These are phyloP conservation scores for Zygotorulaspora danielsina DNA, from an alignment of 805 yeast species.

Conservation along the genomic window DNA sequence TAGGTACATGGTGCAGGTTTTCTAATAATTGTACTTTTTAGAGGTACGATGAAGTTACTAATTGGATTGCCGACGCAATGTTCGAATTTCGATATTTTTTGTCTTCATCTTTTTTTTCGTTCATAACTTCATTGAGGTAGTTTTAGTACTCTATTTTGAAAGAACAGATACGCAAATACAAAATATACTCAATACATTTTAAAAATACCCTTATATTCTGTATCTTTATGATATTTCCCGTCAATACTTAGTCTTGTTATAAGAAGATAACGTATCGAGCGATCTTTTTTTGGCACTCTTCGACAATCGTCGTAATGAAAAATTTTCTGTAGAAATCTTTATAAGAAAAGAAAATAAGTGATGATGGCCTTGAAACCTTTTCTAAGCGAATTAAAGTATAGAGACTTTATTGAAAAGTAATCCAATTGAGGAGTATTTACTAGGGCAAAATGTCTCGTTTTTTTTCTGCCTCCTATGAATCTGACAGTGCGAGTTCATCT, in stretches of 20 bases:
- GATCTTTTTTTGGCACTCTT: no score
- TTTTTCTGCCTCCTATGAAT: constrained; percentile 56
- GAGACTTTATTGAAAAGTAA: not conserved
- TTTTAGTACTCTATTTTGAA: not conserved
- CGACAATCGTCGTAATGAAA: constrained; percentile 14
- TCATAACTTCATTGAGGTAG: constrained; percentile 3
- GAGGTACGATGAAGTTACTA: not conserved
- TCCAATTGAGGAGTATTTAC: constrained; percentile 6
- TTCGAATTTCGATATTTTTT: no score
- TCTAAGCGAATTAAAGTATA: not conserved
- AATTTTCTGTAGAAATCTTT: constrained; percentile 11
- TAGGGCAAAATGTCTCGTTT: constrained; percentile 72
- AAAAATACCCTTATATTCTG: no score
- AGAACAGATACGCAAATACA: no score
- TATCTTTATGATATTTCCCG: no score
- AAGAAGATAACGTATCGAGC: constrained; percentile 1
- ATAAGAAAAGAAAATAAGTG: constrained; percentile 1
- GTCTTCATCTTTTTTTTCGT: constrained; percentile 2
- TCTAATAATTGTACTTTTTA: not conserved
- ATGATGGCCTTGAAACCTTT: constrained; percentile 6
- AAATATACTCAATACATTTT: not conserved
- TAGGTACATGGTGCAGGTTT: not conserved
- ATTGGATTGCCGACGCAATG: constrained; percentile 3
- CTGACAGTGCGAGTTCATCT: constrained; percentile 43
- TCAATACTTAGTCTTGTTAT: not conserved